Conservation (phyloP, 2,329 filamentous ascomycete species). For the Tricladium varicosporioides region DNA sequence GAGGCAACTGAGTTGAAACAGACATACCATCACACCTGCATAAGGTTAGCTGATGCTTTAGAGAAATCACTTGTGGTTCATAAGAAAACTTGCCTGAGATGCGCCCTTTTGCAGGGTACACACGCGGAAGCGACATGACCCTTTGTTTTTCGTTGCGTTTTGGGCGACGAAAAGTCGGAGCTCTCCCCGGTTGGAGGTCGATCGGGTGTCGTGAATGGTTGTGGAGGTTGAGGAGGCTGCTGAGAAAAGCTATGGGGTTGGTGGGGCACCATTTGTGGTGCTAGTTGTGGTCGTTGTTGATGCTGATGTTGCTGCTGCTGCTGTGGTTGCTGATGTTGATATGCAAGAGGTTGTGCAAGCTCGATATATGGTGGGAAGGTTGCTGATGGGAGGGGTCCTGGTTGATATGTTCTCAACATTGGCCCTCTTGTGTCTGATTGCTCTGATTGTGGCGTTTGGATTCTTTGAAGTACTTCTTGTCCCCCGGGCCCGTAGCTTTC, state of each 20-base stretch:
- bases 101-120: conserved; percentile 81
- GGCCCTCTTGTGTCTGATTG: conserved; percentile 25
- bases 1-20: conserved; percentile 20
- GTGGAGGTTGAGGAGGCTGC: conserved; percentile 22
- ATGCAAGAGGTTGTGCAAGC: conserved; percentile 8
- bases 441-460: conserved; percentile 28
- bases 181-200: conserved; percentile 42
- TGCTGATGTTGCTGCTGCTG: conserved; percentile 11
- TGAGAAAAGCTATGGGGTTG: conserved; percentile 22
- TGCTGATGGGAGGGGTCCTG: conserved; percentile 32
- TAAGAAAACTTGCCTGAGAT: conserved; percentile 56
- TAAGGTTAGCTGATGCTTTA: conserved; percentile 33
- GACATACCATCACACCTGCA: conserved; percentile 64
- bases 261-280: conserved; percentile 24
- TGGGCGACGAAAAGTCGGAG: conserved; percentile 52
- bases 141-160: conserved; percentile 67
- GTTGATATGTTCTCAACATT: conserved; percentile 38
- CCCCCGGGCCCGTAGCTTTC: conserved; percentile 42
- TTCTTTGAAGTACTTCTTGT: conserved; percentile 51
- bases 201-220: conserved; percentile 27
- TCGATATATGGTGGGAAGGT: conserved; percentile 21
- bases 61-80: conserved; percentile 5
- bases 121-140: conserved; percentile 83
- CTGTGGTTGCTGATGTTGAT: conserved; percentile 20
- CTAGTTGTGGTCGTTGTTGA: conserved; percentile 22